Evolutionary conservation across 768 basidiomycete species (phyloP), one percentile per base, ranked within the genome.

Genomic region (Russula olivacea): DNA sequence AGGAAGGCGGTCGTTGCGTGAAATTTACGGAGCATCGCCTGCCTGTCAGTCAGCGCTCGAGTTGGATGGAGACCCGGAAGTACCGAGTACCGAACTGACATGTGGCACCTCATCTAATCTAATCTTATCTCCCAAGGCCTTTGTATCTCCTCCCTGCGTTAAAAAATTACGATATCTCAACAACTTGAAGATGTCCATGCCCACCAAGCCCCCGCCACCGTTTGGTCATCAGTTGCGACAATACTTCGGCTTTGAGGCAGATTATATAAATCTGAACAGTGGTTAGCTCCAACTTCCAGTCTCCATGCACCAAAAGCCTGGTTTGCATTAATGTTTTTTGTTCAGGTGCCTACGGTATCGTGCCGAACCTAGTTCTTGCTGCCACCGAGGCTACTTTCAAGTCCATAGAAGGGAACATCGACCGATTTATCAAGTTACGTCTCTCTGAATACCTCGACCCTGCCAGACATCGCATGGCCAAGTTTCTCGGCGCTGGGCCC

Each of bases 261-360:
- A 77, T 45, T 88, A 87, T 61, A 70, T 84, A 54, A 86, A 88
- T 67, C 73, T 89, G 52, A 88, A 89, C 69, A 77, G 84, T 56
- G 87, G 88, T 85, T 56, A 34, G 76, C 61, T 17, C 47, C 15
- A 36, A 10, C 17, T 15, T 38, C 28, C 8, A 5, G 38, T 41
- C 50, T 10, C 36, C 30, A 53, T 12, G 19, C 17, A 40, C 38
- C 38, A 14, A 17, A 23, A 1, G 1, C 14, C 21, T 7, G 1
- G 4, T 53, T 48, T 32, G 30, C 28, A n/a, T 30, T 57, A 19
- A 57, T 34, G 7, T 30, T n/a, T n/a, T 21, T 28, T n/a, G 15
- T 9, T 38, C 59, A 87, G 86, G 85, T 15, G 81, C 85, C 0
- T 86, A 79, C 66, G 86, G 86, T 3, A 79, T 82, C 1, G 71